Base-by-base conservation (phyloP, 2,329 filamentous ascomycete genomes). In the Cercospora zeina region DNA sequence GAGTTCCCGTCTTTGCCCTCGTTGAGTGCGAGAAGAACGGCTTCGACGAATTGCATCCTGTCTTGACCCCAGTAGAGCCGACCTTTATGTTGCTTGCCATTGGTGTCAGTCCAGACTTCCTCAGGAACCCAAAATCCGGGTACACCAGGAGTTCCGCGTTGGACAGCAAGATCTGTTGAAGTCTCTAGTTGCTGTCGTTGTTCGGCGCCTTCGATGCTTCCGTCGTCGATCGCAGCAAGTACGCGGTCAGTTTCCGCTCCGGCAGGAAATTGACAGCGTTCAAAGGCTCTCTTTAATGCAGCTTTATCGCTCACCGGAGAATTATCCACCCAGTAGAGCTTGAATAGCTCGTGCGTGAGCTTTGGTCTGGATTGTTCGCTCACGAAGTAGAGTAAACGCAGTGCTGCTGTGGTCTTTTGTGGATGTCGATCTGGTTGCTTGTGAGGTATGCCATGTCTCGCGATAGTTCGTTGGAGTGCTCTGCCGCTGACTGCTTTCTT, bases 31-130 rank as follows among this genome's bases (percentile, higher is more conserved):
- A 58, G 34, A 2, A 69, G 31, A 5, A 64, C 64, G 2, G 67
- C 66, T 63, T 69, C 64, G 11, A 69, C 59, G 21, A 69, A 65
- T 34, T 67, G 67, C 64, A 69, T 68, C 2, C 67, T 59, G 58
- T 69, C 67, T 55, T 69, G 67, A 10, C 67, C 67, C 67, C 67
- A 69, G 30, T 69, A 69, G 50, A 69, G 50, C 16, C 67, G 58
- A 3, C 66, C 66, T 49, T 63, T 30, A 9, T 51, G 49, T 7
- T 34, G 39, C 9, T 61, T 33, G 10, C 65, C 63, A 14, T 51
- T 49, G 36, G 54, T 45, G 37, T 62, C 63, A 27, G 21, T 61
- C 67, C 67, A 68, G 11, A 61, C 30, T 31, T 68, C 67, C 24
- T 60, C 61, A 3, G 63, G 54, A 1, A 68, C 24, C 66, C 66